Conservation (phyloP, 257 asterid species). For the Paraleonurus japonicus region DNA sequence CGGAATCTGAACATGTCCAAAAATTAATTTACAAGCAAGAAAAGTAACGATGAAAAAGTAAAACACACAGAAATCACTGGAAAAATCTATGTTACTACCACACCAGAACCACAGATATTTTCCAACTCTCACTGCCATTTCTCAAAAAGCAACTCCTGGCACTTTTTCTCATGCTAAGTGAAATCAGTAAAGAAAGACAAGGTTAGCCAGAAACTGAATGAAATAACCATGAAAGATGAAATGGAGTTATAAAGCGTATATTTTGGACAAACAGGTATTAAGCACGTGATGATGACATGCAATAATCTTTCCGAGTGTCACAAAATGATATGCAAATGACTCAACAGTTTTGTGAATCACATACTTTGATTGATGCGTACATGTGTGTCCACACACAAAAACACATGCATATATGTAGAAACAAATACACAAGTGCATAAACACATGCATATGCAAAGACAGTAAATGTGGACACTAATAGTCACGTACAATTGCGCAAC, state of each 20-base stretch:
- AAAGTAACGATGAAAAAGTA: neutral
- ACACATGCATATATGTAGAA: neutral
- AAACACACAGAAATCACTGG: neutral
- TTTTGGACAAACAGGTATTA: neutral
- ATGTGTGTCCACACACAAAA: neutral
- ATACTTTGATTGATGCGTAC: neutral
- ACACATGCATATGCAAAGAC: neutral
- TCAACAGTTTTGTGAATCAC: neutral
- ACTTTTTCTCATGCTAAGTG: neutral
- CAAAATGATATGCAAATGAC: neutral
- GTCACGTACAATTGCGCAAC: neutral
- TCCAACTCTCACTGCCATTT: neutral
- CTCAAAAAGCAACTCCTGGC: neutral
- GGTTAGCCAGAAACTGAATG: neutral
- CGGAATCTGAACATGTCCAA: neutral
- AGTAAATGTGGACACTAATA: neutral
- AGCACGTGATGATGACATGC: neutral
- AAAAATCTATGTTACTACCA: neutral
- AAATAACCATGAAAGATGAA: neutral
- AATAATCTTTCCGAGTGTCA: neutral
- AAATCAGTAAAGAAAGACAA: neutral
- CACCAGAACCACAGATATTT: neutral
- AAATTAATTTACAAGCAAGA: neutral
- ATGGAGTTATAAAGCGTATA: neutral
- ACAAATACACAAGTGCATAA: neutral